Conservation (phyloP, 768 basidiomycete genomes). For the Boletus tylopilopsis region DNA sequence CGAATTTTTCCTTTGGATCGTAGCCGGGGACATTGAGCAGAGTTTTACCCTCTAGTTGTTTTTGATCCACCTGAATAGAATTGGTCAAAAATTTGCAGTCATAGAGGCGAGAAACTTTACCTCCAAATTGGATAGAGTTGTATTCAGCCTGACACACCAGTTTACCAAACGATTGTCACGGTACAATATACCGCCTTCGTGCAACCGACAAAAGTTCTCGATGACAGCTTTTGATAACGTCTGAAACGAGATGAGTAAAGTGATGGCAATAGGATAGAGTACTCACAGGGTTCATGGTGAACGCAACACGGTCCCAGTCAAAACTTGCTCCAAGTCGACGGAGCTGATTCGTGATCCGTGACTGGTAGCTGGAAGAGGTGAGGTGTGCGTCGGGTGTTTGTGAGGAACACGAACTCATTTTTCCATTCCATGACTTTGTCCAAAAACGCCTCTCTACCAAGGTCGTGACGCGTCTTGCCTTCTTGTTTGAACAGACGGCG, state of each 20-base stretch:
- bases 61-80: slow-evolving; percentile 76
- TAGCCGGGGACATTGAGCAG: slow-evolving; percentile 91
- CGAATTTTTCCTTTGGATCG: slow-evolving; percentile 90
- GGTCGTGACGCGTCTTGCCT: slow-evolving; percentile 83
- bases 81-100: background rate
- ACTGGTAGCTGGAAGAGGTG: slow-evolving; percentile 66
- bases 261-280: background rate
- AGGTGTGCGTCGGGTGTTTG: background rate
- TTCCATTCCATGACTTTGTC: slow-evolving; percentile 96
- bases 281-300: slow-evolving; percentile 88
- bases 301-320: slow-evolving; percentile 92
- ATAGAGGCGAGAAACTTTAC: slow-evolving; percentile 35
- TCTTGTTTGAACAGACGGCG: slow-evolving; percentile 82
- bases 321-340: slow-evolving; percentile 87
- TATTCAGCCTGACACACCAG: slow-evolving; percentile 96
- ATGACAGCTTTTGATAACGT: slow-evolving; percentile 80
- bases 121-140: slow-evolving; percentile 97
- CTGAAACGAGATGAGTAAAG: slow-evolving; percentile 31
- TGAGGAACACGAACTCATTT: slow-evolving; percentile 67
- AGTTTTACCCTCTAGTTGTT: slow-evolving; percentile 80
- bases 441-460: slow-evolving; percentile 91
- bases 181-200: slow-evolving; percentile 90
- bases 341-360: slow-evolving; percentile 87
- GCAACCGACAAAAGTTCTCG: slow-evolving; percentile 86
- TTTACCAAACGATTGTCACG: slow-evolving; percentile 96